Base-by-base conservation (phyloP, 768 basidiomycete species). In the Hypsizygus marmoreus region DNA sequence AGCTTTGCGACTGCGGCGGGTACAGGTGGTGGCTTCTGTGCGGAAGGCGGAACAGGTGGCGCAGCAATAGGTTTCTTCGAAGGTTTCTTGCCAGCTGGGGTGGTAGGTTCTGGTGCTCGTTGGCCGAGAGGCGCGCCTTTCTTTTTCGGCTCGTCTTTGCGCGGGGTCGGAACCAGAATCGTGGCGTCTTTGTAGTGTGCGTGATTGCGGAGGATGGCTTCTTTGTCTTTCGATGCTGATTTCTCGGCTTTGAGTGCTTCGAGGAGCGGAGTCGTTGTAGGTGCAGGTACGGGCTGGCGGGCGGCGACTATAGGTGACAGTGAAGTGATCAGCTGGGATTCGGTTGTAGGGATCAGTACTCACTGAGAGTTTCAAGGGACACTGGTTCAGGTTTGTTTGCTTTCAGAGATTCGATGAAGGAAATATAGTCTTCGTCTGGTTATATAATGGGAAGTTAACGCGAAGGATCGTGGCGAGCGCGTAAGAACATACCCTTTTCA, bases 181-280 rank as follows among this genome's bases (percentile, higher is more conserved):
- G 61, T 53, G 38, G 65, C 62, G 28, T 81, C 82, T 59, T 83
- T 84, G 67, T 86, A 85, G 59, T 87, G 88, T 0, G 80, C 77
- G 29, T 90, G 86, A 45, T 82, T 86, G 29, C 85, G 80, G 24
- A 83, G 69, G 46, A 85, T 88, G 22, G 80, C 69, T 55, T 86
- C 84, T 58, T 83, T 90, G 61, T 88, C 89, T 56, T 79, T 84
- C 56, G 81, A 79, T 0, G 80, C 78, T 5, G 76, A 75, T 59
- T 86, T 88, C 64, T 91, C 87, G 0, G 90, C 88, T 54, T 92
- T 91, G 51, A 98, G 82, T 1, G 94, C 91, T 60, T 95, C 95
- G 36, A 99, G 81, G 16, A 98, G 79, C 0, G 95, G 95, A 0
- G 95, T 97, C 0, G 88, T 86, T 52, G 85, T 94, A 2, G 90